A percentile compares a stretch with the other conserved stretches of the same genome.
phyloP scores from a whole-genome alignment of 2,329 filamentous ascomycete genomes.

The Alternaria angustiovoidea region DNA sequence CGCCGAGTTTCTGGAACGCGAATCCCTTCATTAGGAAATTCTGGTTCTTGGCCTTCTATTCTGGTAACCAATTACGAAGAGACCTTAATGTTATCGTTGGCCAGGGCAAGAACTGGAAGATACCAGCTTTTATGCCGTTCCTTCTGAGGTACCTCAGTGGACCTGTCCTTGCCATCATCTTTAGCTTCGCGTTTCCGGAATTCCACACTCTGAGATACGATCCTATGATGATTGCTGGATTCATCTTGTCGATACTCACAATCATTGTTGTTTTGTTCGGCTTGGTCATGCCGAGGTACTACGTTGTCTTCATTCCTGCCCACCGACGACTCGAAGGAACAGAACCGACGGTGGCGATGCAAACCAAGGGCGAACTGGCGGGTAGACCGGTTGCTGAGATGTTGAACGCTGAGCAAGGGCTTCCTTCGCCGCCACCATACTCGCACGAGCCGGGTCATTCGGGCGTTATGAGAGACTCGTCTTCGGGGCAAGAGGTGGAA shows the following conservation, averaged over 20 bases:
- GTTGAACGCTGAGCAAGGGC: slow-evolving; percentile 16
- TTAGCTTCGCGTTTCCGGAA: slow-evolving; percentile 46
- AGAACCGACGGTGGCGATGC: slow-evolving; percentile 41
- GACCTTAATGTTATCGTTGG: slow-evolving; percentile 65
- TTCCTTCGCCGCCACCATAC: background rate
- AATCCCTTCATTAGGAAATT: slow-evolving; percentile 53
- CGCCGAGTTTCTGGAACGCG: slow-evolving; percentile 54
- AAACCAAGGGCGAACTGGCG: slow-evolving; percentile 37
- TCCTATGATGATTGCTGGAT: slow-evolving; percentile 48
- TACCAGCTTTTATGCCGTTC: slow-evolving; percentile 61
- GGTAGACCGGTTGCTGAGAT: slow-evolving; percentile 26
- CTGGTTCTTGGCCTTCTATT: slow-evolving; percentile 66
- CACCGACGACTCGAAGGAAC: slow-evolving; percentile 58
- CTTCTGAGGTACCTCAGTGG: slow-evolving; percentile 50
- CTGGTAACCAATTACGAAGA: slow-evolving; percentile 59
- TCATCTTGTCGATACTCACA: slow-evolving; percentile 42
- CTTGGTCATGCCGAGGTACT: slow-evolving; percentile 63
- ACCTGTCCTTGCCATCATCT: slow-evolving; percentile 46
- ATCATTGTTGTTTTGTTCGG: slow-evolving; percentile 59
- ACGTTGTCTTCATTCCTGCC: slow-evolving; percentile 61
- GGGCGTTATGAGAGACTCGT: slow-evolving; percentile 8
- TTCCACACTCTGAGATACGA: slow-evolving; percentile 43
- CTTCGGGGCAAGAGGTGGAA: slow-evolving; percentile 9
- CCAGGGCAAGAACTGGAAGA: slow-evolving; percentile 64
- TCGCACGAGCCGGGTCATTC: background rate